A percentile compares a stretch with the other conserved stretches of the same genome.
These are phyloP conservation scores for Russula dissimulans DNA, from an alignment of 768 basidiomycete genomes.

Conservation along the genomic window DNA sequence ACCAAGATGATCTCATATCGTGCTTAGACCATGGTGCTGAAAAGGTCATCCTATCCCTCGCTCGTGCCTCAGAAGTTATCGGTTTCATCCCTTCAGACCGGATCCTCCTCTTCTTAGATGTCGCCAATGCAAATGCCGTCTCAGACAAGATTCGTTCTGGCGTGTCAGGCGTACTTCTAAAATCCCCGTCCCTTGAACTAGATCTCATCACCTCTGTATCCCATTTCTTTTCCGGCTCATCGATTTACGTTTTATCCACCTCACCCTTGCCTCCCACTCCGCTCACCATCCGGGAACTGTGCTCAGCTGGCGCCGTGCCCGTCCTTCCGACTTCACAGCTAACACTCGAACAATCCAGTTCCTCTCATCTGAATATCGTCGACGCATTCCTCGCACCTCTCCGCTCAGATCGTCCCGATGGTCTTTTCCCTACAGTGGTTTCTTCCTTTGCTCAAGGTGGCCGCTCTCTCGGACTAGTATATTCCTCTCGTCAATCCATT, in stretches of 20 bases:
- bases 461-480: slow-evolving; percentile 83
- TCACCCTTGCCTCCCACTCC: slow-evolving; percentile 44
- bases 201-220: slow-evolving; percentile 73
- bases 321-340: slow-evolving; percentile 68
- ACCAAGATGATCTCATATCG: slow-evolving; percentile 47
- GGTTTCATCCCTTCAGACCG: slow-evolving; percentile 62
- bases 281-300: slow-evolving; percentile 51
- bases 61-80: slow-evolving; percentile 58
- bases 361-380: slow-evolving; percentile 57
- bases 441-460: slow-evolving; percentile 59
- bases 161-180: slow-evolving; percentile 73
- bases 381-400: slow-evolving; percentile 83
- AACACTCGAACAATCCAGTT: slow-evolving; percentile 45
- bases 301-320: slow-evolving; percentile 48
- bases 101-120: slow-evolving; percentile 68
- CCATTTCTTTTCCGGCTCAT: slow-evolving; percentile 55
- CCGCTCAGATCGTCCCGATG: slow-evolving; percentile 80
- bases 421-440: slow-evolving; percentile 88
- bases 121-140: slow-evolving; percentile 61
- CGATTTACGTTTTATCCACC: slow-evolving; percentile 52
- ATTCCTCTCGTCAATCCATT: slow-evolving; percentile 84
- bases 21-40: slow-evolving; percentile 72
- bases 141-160: slow-evolving; percentile 64
- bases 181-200: slow-evolving; percentile 59
- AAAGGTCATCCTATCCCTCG: slow-evolving; percentile 66